phyloP scores from a whole-genome alignment of 495 filamentous ascomycete species.

The Pyrenula massariospora region DNA sequence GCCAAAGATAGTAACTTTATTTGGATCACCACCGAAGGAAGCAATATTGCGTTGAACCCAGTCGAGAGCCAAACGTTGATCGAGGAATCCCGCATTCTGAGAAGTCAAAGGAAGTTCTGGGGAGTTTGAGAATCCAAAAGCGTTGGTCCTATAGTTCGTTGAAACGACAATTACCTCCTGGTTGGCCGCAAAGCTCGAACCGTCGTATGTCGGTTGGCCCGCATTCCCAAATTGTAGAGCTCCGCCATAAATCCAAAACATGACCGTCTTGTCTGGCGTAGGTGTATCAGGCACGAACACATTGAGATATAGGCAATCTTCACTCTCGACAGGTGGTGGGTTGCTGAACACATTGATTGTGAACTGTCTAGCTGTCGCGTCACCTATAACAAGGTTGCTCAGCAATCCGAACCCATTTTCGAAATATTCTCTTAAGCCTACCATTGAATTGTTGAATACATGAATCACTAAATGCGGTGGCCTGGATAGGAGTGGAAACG shows the following conservation, averaged over 20 bases:
- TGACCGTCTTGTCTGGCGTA: slow-evolving; percentile 17
- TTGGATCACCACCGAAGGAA: slow-evolving; percentile 21
- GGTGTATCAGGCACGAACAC: slow-evolving; percentile 17
- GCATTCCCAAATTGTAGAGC: slow-evolving; percentile 8
- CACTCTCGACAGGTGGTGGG: slow-evolving; percentile 19
- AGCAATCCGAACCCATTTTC: background rate
- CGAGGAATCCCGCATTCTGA: slow-evolving; percentile 19
- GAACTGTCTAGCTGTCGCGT: slow-evolving; percentile 10
- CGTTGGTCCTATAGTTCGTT: slow-evolving; percentile 24
- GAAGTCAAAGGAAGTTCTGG: slow-evolving; percentile 8
- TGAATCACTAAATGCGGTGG: slow-evolving; percentile 15
- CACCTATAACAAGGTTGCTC: slow-evolving; percentile 5
- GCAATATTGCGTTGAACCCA: slow-evolving; percentile 22
- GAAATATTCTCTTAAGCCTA: background rate
- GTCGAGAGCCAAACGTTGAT: slow-evolving; percentile 24
- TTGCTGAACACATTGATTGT: slow-evolving; percentile 18
- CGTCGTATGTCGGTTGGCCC: slow-evolving; percentile 17
- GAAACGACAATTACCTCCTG: slow-evolving; percentile 17
- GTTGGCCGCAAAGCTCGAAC: slow-evolving; percentile 13
- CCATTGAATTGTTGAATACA: slow-evolving; percentile 27
- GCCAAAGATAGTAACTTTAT: slow-evolving; percentile 7
- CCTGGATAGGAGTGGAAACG: slow-evolving; percentile 12
- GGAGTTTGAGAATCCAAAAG: slow-evolving; percentile 22
- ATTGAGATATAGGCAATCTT: slow-evolving; percentile 41
- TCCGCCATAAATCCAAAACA: slow-evolving; percentile 13